phyloP scores from a whole-genome alignment of 176 grass and related monocot species.

The Coix lacrymajobi region DNA sequence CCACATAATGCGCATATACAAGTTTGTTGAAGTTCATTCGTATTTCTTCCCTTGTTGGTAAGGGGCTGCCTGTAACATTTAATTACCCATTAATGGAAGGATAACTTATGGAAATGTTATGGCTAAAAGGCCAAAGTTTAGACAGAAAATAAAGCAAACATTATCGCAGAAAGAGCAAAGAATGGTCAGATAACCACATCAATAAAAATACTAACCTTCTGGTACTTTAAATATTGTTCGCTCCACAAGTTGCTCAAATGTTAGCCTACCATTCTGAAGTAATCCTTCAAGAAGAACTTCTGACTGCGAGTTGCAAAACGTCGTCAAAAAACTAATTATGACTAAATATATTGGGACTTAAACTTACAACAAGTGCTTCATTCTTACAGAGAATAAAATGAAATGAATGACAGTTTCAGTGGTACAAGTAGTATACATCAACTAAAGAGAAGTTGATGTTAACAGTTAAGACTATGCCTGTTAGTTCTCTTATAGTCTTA shows the following conservation, averaged over 20 bases:
- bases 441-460: constrained; percentile 9
- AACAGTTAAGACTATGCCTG: neutral
- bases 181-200: constrained; percentile 3
- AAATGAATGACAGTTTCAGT: neutral
- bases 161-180: constrained; percentile 13
- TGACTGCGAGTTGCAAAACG: constrained; percentile 49
- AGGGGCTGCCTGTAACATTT: constrained; percentile 23
- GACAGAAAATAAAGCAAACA: neutral
- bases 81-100: constrained; percentile 6
- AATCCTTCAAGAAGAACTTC: constrained; percentile 73
- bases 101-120: neutral
- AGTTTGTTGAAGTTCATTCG: constrained; percentile 62
- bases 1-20: constrained; percentile 66
- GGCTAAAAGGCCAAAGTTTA: constrained; percentile 3
- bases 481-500: neutral
- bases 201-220: constrained; percentile 27
- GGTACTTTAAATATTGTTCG: constrained; percentile 40
- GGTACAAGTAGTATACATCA: neutral
- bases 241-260: constrained; percentile 77
- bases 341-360: neutral
- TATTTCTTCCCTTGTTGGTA: constrained; percentile 43
- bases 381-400: neutral
- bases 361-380: constrained; percentile 2
- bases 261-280: constrained; percentile 86
- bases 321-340: neutral